phyloP scores from a whole-genome alignment of 768 basidiomycete genomes.

The Kwoniella sp. region DNA sequence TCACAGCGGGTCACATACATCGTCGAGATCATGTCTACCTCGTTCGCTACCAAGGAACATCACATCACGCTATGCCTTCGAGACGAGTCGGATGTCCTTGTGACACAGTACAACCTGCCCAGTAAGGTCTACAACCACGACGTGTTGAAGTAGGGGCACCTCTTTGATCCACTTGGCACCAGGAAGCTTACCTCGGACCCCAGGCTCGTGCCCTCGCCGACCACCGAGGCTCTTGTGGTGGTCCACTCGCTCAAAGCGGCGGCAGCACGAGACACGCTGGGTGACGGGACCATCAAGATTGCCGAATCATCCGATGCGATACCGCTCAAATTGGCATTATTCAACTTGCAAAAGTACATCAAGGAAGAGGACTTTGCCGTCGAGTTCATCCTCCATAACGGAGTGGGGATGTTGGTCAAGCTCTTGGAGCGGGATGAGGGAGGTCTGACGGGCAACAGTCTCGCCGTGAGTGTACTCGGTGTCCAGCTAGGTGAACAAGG shows the following conservation, averaged over 20 bases:
- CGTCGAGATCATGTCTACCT: slow-evolving; percentile 40
- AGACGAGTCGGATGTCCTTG: slow-evolving; percentile 39
- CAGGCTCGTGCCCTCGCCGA: slow-evolving; percentile 42
- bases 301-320: slow-evolving; percentile 18
- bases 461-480: slow-evolving; percentile 36
- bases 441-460: slow-evolving; percentile 31
- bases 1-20: slow-evolving; percentile 34
- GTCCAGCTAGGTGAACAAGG: not conserved
- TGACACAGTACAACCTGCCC: slow-evolving; percentile 44
- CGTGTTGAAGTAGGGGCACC: slow-evolving; percentile 27
- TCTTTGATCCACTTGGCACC: not conserved
- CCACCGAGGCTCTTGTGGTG: slow-evolving; percentile 39
- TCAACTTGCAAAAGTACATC: slow-evolving; percentile 46
- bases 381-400: slow-evolving; percentile 46
- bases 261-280: slow-evolving; percentile 5
- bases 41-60: slow-evolving; percentile 40
- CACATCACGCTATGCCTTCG: slow-evolving; percentile 43
- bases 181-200: too few species aligned
- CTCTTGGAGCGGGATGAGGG: slow-evolving; percentile 28
- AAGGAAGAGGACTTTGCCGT: slow-evolving; percentile 45
- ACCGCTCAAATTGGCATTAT: slow-evolving; percentile 45
- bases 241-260: slow-evolving; percentile 27
- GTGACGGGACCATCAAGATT: slow-evolving; percentile 17
- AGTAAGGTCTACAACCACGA: slow-evolving; percentile 37
- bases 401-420: slow-evolving; percentile 31